Evolutionary conservation across 306 rosid species (phyloP).

Genomic region (Rosa rugosa): DNA sequence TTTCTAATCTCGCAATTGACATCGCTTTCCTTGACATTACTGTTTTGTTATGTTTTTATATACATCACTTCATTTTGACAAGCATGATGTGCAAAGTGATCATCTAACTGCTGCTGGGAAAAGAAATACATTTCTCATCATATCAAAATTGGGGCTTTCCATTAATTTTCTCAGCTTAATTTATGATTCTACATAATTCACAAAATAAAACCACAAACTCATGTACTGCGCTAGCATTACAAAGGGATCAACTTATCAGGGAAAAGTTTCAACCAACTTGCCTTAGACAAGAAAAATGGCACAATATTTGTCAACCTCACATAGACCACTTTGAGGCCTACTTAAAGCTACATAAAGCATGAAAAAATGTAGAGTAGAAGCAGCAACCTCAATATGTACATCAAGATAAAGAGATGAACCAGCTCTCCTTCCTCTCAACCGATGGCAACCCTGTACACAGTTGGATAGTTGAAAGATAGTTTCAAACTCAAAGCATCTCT

Average conservation of each 20-base stretch:
- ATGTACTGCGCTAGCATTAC: slow-evolving; percentile 91
- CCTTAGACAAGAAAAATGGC: not conserved
- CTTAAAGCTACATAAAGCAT: not conserved
- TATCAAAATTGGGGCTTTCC: too few relatives aligned
- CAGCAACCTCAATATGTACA: slow-evolving; percentile 83
- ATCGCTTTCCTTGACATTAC: too few relatives aligned
- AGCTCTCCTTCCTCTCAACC: slow-evolving; percentile 84
- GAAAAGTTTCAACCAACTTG: slow-evolving; percentile 14
- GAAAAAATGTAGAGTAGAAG: slow-evolving; percentile 14
- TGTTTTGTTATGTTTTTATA: too few relatives aligned
- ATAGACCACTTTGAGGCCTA: not conserved
- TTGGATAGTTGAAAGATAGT: not conserved
- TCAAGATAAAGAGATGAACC: slow-evolving; percentile 82
- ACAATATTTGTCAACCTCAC: not conserved
- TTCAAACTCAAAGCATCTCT: not conserved
- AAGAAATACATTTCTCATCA: too few relatives aligned
- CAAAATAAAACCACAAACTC: slow-evolving; percentile 1
- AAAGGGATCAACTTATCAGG: slow-evolving; percentile 79
- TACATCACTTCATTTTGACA: too few relatives aligned
- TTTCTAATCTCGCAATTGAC: too few relatives aligned
- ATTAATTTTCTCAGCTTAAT: too few relatives aligned
- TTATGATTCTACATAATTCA: too few relatives aligned
- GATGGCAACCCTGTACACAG: slow-evolving; percentile 66
- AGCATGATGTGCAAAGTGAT: too few relatives aligned
- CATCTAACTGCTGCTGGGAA: too few relatives aligned